Percentiles rank a stretch among this genome's conserved stretches.
phyloP scores from a whole-genome alignment of 2,329 filamentous ascomycete species.

The Volutella citrinella region DNA sequence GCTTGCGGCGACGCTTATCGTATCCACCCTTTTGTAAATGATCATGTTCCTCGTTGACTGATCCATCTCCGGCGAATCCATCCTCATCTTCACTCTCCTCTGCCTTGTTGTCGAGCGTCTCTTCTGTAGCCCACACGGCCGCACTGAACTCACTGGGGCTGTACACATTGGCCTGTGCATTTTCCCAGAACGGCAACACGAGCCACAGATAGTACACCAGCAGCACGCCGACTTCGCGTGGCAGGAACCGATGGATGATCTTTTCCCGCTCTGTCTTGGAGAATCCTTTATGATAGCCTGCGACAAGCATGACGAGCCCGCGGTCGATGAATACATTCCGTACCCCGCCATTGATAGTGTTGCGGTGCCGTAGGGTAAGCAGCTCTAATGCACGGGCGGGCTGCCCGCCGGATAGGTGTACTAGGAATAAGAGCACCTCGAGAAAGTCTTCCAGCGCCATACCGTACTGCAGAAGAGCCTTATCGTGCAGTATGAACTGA shows the following conservation, averaged over 20 bases:
- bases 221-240: background rate
- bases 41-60: background rate
- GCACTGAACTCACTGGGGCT: background rate
- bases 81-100: constrained; percentile 1
- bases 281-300: background rate
- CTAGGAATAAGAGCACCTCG: no score
- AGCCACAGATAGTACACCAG: background rate
- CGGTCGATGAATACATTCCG: no score
- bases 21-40: background rate
- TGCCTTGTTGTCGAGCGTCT: constrained; percentile 3
- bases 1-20: background rate
- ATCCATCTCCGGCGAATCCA: background rate
- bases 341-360: no score
- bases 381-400: no score
- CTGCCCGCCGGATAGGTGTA: no score
- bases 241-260: background rate
- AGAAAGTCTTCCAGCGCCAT: no score
- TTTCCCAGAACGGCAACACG: background rate
- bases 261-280: background rate
- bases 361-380: no score
- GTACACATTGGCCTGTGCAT: constrained; percentile 1
- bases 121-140: constrained; percentile 1
- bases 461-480: no score
- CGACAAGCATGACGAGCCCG: no score
- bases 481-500: no score